phyloP scores from a whole-genome alignment of 257 asterid species.

The Asclepias syriaca region DNA sequence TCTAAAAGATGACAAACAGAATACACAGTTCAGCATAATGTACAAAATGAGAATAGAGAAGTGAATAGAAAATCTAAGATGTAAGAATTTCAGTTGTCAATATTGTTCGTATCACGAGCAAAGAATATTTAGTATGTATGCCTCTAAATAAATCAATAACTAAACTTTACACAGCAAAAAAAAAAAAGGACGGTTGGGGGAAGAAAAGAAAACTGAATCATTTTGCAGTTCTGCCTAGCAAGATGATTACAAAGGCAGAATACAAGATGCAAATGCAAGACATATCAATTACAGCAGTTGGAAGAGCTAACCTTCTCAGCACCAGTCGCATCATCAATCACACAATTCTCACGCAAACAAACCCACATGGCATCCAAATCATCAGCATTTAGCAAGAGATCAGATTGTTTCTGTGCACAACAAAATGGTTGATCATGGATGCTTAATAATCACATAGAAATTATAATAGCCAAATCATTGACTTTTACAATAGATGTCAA shows the following conservation, averaged over 20 bases:
- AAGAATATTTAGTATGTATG: not conserved
- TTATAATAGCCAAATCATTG: not conserved
- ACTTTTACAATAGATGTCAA: not conserved
- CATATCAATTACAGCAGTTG: not conserved
- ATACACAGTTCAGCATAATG: slow-evolving; percentile 28
- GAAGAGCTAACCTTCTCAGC: slow-evolving; percentile 75
- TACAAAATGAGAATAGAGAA: slow-evolving; percentile 1
- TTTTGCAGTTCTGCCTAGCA: not conserved
- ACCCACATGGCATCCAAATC: slow-evolving; percentile 99
- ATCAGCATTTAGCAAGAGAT: slow-evolving; percentile 95
- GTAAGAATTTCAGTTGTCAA: not conserved
- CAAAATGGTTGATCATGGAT: not conserved
- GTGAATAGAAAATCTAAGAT: not conserved
- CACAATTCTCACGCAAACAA: slow-evolving; percentile 95
- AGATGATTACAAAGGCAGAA: not conserved
- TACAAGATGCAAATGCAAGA: not conserved
- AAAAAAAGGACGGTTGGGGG: too few relatives aligned
- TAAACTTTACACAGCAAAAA: not conserved
- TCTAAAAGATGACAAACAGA: slow-evolving; percentile 42
- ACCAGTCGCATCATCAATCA: slow-evolving; percentile 98
- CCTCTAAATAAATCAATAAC: not conserved
- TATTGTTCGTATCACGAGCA: not conserved
- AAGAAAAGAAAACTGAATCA: not conserved
- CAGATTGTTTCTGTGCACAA: slow-evolving; percentile 88
- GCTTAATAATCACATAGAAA: not conserved